Evolutionary conservation across 257 asterid genomes (phyloP), one percentile per base, ranked within the genome.

Genomic region (Solanum medicagineum): DNA sequence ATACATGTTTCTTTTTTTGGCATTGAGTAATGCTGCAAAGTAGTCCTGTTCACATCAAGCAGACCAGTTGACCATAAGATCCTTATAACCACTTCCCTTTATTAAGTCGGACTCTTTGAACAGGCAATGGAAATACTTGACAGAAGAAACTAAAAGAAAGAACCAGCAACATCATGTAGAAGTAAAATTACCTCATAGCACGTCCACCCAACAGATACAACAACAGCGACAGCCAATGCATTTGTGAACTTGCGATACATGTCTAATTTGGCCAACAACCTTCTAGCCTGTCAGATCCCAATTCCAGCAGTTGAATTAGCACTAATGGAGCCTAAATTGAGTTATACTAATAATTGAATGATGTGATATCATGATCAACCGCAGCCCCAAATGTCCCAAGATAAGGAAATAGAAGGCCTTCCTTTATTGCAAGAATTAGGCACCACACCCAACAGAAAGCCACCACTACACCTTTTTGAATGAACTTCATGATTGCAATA

Each of bases 201-300:
- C 40, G 92, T 94, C 99, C 99, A 96, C 74, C 98, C 99, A 90
- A 94, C 95, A 83, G 98, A 96, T 73, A 95, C 93, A 29, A 96
- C 85, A 88, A 96, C 97, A 63, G 99, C 93, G 85, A 94, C 87
- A 42, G 91, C 97, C 90, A 94, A 91, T 82, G 98, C 99, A 90
- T 95, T 95, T 20, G 99, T 94, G 92, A 95, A 95, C 92, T 93
- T 95, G 85, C 98, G 89, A 90, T 94, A 95, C 77, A 95, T 88
- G 81, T 95, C 98, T 84, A 95, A 90, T 87, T 95, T 95, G 85
- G 97, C 96, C 84, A 91, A 86, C 97, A 93, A 88, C 87, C 96
- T 91, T 84, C 98, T 91, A 71, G 97, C 97, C 97, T 94, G 92
- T 80, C 75, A 86, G 70, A 89, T 60, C 80, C 89, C 66, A 81